Conservation (phyloP, 495 filamentous ascomycete species). For the Bryoglossum gracile region DNA sequence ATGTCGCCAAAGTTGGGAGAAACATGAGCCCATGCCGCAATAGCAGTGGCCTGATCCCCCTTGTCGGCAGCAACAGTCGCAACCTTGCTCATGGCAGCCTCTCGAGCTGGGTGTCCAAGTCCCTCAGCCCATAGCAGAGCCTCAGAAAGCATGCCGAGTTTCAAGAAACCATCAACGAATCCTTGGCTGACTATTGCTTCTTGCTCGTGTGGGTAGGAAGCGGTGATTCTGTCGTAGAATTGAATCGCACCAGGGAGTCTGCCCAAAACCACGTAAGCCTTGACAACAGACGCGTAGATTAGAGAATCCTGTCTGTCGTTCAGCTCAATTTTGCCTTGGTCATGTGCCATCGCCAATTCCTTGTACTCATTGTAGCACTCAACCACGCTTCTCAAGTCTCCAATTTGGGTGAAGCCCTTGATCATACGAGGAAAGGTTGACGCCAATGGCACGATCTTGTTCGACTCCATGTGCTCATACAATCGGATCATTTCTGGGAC, state of each 20-base stretch:
- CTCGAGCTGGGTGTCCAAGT: constrained; percentile 31
- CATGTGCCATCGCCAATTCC: constrained; percentile 68
- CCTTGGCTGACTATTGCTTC: constrained; percentile 64
- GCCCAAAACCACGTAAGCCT: constrained; percentile 74
- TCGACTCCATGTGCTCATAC: constrained; percentile 82
- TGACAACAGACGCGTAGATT: constrained; percentile 82
- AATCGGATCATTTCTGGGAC: constrained; percentile 82
- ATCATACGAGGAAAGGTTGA: constrained; percentile 90
- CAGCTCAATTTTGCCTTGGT: constrained; percentile 63
- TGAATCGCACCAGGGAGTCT: constrained; percentile 68
- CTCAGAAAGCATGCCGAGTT: constrained; percentile 53
- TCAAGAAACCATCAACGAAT: constrained; percentile 64
- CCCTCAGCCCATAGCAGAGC: constrained; percentile 59
- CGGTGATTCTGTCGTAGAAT: constrained; percentile 73
- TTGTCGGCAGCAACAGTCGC: constrained; percentile 65
- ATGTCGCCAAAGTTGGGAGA: constrained; percentile 41
- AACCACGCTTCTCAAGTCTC: constrained; percentile 80
- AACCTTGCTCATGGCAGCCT: constrained; percentile 36
- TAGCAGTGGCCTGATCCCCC: constrained; percentile 62
- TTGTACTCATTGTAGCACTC: constrained; percentile 96
- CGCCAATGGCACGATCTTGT: constrained; percentile 61
- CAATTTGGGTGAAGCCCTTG: constrained; percentile 70
- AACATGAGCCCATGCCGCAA: constrained; percentile 56
- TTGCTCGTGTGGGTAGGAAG: constrained; percentile 51
- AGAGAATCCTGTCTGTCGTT: constrained; percentile 69